phyloP scores from a whole-genome alignment of 75 land plant species.

The Isoetes taiwanensis region DNA sequence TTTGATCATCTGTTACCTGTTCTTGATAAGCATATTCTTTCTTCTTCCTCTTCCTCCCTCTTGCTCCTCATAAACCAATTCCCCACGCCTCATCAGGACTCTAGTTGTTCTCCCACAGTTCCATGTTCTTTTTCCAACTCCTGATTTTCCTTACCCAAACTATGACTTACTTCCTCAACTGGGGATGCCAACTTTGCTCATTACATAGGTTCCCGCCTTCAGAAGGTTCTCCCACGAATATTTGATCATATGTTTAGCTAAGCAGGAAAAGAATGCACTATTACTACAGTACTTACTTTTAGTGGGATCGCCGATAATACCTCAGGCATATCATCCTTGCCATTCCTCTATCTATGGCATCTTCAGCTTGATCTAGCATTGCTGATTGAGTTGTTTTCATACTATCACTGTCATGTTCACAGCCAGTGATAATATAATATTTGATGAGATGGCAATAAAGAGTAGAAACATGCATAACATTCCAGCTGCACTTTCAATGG shows the following conservation, averaged over 20 bases:
- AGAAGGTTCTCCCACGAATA: background rate
- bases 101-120: too few relatives aligned
- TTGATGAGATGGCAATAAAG: background rate
- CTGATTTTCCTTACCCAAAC: conserved; percentile 1
- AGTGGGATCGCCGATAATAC: conserved; percentile 7
- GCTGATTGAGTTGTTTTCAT: conserved; percentile 12
- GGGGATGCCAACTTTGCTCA: background rate
- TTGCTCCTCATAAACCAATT: too few relatives aligned
- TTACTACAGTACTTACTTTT: background rate
- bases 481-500: background rate
- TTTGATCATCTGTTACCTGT: too few relatives aligned
- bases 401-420: conserved; percentile 3
- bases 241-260: background rate
- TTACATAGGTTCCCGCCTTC: background rate
- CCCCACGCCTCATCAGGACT: too few relatives aligned
- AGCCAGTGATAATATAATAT: background rate
- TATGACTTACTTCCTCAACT: conserved; percentile 2
- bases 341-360: conserved; percentile 4
- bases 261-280: background rate
- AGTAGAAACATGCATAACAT: background rate
- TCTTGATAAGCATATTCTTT: too few relatives aligned
- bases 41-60: too few relatives aligned
- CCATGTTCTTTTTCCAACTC: conserved; percentile 8
- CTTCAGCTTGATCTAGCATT: conserved; percentile 2
- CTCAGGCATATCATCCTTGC: conserved; percentile 12